Conservation (phyloP, 2,329 filamentous ascomycete genomes). For the Talaromyces sp. region DNA sequence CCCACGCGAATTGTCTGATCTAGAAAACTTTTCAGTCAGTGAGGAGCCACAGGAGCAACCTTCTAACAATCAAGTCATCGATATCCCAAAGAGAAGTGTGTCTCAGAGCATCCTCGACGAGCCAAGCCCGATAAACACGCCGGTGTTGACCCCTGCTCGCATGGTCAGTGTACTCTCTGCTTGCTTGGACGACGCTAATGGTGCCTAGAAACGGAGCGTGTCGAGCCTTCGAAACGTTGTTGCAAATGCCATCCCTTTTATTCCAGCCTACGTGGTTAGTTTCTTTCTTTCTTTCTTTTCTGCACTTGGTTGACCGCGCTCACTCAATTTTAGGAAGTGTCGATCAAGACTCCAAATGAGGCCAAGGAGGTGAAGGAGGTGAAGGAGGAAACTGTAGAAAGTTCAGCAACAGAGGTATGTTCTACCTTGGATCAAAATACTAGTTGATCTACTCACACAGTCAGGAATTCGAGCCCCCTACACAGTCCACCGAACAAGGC, state of each 20-base stretch:
- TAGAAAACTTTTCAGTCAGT: not conserved
- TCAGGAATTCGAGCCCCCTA: not conserved
- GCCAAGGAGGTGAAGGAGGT: not conserved
- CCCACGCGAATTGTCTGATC: not conserved
- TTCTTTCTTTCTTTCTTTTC: not conserved
- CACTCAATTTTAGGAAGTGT: not conserved
- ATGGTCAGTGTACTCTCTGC: not conserved
- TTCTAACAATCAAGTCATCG: not conserved
- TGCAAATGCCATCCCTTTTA: not conserved
- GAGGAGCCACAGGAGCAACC: not conserved
- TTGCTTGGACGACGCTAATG: not conserved
- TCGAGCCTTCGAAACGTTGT: not conserved
- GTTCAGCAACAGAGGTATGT: not conserved
- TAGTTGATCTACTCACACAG: not conserved
- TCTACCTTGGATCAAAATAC: not conserved
- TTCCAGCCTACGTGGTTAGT: not conserved
- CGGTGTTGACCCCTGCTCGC: slow-evolving; percentile 4
- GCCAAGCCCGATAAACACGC: slow-evolving; percentile 3
- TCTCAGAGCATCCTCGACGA: slow-evolving; percentile 9
- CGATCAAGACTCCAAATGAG: not conserved
- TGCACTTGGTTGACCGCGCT: not conserved
- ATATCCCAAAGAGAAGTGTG: not conserved
- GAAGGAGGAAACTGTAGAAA: not conserved
- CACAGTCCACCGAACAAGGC: not conserved
- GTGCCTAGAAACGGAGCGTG: not conserved